Percentiles rank a stretch among this genome's conserved stretches.
These are phyloP conservation scores for Plasmodium knowlesi DNA, from an alignment of 169 alveolate genomes.

Conservation along the genomic window DNA sequence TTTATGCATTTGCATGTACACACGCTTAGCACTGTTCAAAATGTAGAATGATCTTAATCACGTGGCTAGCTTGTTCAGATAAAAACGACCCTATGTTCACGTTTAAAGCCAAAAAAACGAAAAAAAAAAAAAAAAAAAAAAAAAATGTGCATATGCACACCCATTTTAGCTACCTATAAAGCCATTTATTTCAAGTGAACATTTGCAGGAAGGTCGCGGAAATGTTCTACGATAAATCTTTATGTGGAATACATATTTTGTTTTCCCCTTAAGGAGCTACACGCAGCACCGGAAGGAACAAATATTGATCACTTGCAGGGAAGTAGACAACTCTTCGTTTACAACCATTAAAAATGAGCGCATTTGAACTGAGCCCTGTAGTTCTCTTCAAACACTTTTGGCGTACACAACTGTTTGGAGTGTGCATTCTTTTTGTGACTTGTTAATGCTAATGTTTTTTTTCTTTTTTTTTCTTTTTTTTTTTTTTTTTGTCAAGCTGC, in stretches of 20 bases:
- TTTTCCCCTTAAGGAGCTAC: background rate
- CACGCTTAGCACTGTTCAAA: background rate
- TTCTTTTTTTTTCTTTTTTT: slow-evolving; percentile 5
- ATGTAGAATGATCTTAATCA: background rate
- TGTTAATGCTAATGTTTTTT: background rate
- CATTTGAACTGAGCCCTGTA: background rate
- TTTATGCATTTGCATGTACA: background rate
- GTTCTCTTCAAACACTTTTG: background rate
- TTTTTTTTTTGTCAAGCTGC: background rate
- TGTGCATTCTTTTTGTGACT: background rate
- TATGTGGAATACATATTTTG: background rate
- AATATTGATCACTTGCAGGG: background rate
- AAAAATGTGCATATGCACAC: slow-evolving; percentile 16
- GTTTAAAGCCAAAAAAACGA: background rate
- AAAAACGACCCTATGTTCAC: slow-evolving; percentile 13
- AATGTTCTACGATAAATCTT: background rate
- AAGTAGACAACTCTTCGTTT: background rate
- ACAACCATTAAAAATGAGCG: background rate
- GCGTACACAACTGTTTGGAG: background rate
- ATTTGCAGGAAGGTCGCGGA: background rate
- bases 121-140: slow-evolving; percentile 27
- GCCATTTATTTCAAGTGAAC: background rate
- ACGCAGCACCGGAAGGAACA: slow-evolving; percentile 5
- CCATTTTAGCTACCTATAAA: slow-evolving; percentile 11
- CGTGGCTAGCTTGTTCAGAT: slow-evolving; percentile 25